phyloP scores from a whole-genome alignment of 2,329 filamentous ascomycete genomes.

The Aspergillus felis region DNA sequence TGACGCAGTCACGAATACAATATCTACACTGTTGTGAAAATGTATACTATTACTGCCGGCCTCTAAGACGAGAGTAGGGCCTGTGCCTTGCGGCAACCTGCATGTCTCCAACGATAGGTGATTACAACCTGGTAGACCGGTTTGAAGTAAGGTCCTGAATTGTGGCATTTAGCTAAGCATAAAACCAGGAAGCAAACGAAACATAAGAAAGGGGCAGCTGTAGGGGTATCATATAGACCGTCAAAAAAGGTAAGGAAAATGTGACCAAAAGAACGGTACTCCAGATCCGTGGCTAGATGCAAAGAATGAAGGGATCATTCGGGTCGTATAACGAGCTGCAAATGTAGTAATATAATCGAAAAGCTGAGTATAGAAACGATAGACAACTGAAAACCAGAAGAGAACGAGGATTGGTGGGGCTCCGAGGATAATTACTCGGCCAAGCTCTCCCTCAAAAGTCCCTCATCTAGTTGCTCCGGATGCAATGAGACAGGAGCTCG shows the following conservation, averaged over 20 bases:
- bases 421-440: slow-evolving; percentile 33
- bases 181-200: background rate
- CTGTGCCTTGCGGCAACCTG: background rate
- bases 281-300: background rate
- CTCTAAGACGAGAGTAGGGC: background rate
- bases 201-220: background rate
- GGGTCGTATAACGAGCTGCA: slow-evolving; percentile 1
- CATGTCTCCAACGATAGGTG: background rate
- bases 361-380: background rate
- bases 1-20: background rate
- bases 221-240: background rate
- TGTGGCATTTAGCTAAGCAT: background rate
- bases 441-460: slow-evolving; percentile 59
- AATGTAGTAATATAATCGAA: background rate
- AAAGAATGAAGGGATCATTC: background rate
- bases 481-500: slow-evolving; percentile 55
- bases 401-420: background rate
- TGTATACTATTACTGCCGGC: background rate
- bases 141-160: background rate
- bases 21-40: background rate
- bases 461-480: slow-evolving; percentile 55
- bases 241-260: background rate
- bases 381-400: background rate
- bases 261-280: background rate
- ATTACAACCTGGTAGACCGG: too few relatives aligned